Percentiles rank a stretch among this genome's conserved stretches.
These are phyloP conservation scores for Blumeriella jaapii DNA, from an alignment of 2,329 filamentous ascomycete genomes.

Conservation along the genomic window DNA sequence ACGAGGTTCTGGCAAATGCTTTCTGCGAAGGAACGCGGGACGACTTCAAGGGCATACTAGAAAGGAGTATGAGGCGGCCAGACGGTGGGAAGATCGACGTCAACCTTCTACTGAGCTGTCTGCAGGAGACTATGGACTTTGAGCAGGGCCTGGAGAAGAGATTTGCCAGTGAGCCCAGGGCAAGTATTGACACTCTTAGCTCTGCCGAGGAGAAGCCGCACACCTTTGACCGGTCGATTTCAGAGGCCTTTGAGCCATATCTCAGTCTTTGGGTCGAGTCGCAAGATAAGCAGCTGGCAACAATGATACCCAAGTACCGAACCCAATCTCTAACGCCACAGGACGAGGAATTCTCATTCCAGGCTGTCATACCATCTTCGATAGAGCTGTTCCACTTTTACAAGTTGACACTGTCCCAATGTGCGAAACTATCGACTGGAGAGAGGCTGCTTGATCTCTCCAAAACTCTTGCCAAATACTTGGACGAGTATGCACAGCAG, in stretches of 20 bases:
- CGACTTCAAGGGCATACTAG: constrained; percentile 87
- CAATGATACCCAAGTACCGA: constrained; percentile 79
- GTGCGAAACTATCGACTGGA: constrained; percentile 91
- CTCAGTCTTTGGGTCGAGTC: constrained; percentile 95
- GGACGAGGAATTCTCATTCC: constrained; percentile 86
- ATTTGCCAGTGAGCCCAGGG: constrained; percentile 61
- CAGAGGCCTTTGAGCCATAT: constrained; percentile 94
- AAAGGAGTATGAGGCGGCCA: constrained; percentile 68
- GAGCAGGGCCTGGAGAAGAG: constrained; percentile 82
- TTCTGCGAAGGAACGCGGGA: constrained; percentile 95
- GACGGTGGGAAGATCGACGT: constrained; percentile 79
- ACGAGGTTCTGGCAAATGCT: constrained; percentile 77
- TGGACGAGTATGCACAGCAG: constrained; percentile 92
- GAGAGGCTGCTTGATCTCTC: constrained; percentile 75
- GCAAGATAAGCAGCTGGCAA: constrained; percentile 77
- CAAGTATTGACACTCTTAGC: constrained; percentile 81
- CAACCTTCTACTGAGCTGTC: constrained; percentile 73
- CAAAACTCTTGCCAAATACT: constrained; percentile 76
- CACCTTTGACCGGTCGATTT: constrained; percentile 82
- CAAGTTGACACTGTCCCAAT: constrained; percentile 83
- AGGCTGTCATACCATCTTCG: constrained; percentile 83
- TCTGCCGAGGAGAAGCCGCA: constrained; percentile 66
- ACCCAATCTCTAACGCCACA: constrained; percentile 65
- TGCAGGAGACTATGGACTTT: constrained; percentile 95
- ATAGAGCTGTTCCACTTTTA: constrained; percentile 98